These are phyloP conservation scores for Psilocybe cyanescens DNA, from an alignment of 768 basidiomycete species.

Conservation along the genomic window DNA sequence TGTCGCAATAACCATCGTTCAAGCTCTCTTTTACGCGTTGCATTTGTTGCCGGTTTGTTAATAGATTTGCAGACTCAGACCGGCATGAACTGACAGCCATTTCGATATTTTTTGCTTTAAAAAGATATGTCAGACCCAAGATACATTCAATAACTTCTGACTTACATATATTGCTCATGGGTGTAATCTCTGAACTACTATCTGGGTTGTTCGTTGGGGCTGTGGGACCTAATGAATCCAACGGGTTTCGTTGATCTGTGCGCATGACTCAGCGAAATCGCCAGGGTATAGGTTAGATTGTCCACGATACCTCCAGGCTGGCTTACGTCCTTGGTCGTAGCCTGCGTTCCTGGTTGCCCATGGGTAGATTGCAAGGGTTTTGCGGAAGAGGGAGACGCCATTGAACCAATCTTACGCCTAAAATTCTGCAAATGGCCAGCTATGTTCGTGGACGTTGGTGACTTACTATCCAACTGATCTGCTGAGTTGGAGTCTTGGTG, in stretches of 20 bases:
- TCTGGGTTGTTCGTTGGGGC: not conserved
- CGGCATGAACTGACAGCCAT: constrained; percentile 76
- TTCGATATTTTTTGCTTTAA: constrained; percentile 63
- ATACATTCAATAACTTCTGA: not conserved
- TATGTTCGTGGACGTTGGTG: not conserved
- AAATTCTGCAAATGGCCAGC: constrained; percentile 28
- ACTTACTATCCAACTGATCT: constrained; percentile 7
- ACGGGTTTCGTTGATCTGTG: not conserved
- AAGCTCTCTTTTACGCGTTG: constrained; percentile 72
- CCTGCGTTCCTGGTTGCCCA: not conserved
- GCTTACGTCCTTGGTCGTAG: not conserved
- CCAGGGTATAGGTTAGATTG: not conserved
- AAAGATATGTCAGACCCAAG: constrained; percentile 13
- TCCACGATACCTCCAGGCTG: not conserved
- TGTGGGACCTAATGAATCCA: not conserved
- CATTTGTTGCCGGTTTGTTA: constrained; percentile 72
- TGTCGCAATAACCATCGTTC: constrained; percentile 85
- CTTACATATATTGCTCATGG: constrained; percentile 45
- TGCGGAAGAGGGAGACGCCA: constrained; percentile 6
- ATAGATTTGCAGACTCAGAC: constrained; percentile 62
- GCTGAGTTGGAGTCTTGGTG: constrained; percentile 11
- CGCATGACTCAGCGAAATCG: not conserved
- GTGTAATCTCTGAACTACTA: constrained; percentile 15
- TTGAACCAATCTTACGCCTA: constrained; percentile 30
- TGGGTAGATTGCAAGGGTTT: not conserved